phyloP scores from a whole-genome alignment of 2,329 filamentous ascomycete species.

The Fusarium mundagurra region DNA sequence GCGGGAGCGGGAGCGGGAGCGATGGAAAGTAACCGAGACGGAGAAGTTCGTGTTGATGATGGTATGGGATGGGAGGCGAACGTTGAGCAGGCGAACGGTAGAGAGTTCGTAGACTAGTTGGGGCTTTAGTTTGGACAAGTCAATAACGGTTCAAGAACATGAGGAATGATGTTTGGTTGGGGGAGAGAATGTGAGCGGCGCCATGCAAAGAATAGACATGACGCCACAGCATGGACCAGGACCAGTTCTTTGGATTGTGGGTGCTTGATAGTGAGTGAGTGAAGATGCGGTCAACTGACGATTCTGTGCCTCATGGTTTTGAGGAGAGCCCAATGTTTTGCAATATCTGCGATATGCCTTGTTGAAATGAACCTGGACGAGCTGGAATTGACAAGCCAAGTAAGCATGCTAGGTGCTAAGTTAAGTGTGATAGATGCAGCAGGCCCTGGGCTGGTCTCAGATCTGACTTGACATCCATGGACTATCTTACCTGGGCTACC shows the following conservation, averaged over 20 bases:
- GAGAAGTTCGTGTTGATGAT: constrained; percentile 16
- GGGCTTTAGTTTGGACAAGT: not conserved
- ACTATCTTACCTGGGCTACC: not conserved
- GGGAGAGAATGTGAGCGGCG: constrained; percentile 22
- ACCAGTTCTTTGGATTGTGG: not conserved
- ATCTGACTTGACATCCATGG: constrained; percentile 2
- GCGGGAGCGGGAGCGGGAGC: constrained; percentile 27
- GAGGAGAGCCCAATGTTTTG: not conserved
- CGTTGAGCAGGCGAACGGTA: constrained; percentile 32
- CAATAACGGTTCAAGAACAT: not conserved
- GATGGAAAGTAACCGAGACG: constrained; percentile 3
- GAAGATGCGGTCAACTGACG: constrained; percentile 8
- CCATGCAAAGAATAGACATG: constrained; percentile 35
- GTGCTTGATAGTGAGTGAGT: not conserved
- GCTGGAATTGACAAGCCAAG: constrained; percentile 20
- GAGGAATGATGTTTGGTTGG: not conserved
- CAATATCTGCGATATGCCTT: constrained; percentile 10
- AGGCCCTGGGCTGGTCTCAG: constrained; percentile 11
- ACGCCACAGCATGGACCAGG: constrained; percentile 22
- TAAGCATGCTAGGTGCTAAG: constrained; percentile 1
- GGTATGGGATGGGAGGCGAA: constrained; percentile 20
- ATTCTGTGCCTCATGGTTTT: not conserved
- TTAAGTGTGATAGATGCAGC: not conserved
- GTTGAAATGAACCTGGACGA: constrained; percentile 27
- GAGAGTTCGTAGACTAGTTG: not conserved